Conservation (phyloP, 805 yeast genomes). For the Zygosaccharomyces rouxii region DNA sequence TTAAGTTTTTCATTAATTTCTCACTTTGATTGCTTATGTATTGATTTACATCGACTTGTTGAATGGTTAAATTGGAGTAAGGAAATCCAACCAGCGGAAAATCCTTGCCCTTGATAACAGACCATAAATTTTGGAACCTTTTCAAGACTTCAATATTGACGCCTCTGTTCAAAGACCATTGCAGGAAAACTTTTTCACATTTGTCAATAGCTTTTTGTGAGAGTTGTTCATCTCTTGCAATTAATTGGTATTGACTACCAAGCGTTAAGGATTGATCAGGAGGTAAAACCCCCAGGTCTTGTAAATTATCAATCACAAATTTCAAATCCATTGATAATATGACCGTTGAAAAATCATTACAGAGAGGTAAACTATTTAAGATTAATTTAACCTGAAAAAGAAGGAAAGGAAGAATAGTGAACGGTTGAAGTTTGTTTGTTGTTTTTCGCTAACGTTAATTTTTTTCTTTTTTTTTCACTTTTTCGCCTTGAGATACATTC, state of each 20-base stretch:
- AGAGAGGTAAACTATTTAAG: neutral
- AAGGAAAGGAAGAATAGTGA: neutral
- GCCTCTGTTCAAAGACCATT: slow-evolving; percentile 9
- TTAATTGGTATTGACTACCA: slow-evolving; percentile 1
- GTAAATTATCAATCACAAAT: neutral
- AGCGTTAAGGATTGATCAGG: neutral
- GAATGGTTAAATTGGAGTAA: slow-evolving; percentile 7
- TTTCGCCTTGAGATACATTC: neutral
- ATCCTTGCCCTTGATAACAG: slow-evolving; percentile 12
- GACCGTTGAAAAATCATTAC: neutral
- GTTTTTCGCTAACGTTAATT: no score
- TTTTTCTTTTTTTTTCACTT: neutral
- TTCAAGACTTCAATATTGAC: slow-evolving; percentile 8
- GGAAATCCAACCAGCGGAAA: slow-evolving; percentile 8
- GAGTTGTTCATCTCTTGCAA: slow-evolving; percentile 6
- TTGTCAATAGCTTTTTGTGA: slow-evolving; percentile 8
- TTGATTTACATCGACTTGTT: slow-evolving; percentile 12
- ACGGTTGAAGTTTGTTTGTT: neutral
- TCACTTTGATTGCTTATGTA: slow-evolving; percentile 1
- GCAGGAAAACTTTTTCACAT: slow-evolving; percentile 11
- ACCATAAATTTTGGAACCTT: slow-evolving; percentile 21
- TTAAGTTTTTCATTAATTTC: slow-evolving; percentile 18
- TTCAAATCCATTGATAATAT: neutral
- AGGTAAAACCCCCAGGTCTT: neutral
- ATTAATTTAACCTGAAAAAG: neutral